Evolutionary conservation across 148 eudicot species (phyloP), one percentile per base, ranked within the genome.

Genomic region (Amaranthus hypochondriacus): DNA sequence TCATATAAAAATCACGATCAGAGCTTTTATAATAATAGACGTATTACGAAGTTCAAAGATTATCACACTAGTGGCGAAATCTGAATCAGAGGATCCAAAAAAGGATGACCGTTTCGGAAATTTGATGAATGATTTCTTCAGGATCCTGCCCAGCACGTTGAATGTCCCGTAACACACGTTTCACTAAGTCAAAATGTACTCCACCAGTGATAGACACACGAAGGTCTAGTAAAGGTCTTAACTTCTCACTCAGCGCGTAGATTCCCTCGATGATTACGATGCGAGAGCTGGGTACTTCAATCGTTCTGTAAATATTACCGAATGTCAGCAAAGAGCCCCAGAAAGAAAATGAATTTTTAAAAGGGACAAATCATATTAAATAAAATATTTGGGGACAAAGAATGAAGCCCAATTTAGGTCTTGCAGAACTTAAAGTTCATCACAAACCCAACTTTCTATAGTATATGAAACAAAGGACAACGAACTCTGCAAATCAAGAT

Each of bases 81-180:
- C 6, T 68, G 50, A 39, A 72, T 61, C 57, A 55, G 50, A 54
- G 52, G 4, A 60, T 62, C 14, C 48, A 69, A 3, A 44, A 72
- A 49, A 71, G 50, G 9, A 56, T 69, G 39, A 94, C 98, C 82
- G 97, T 94, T 86, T 94, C 98, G 69, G 98, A 91, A 4, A 94
- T 94, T 78, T 94, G 98, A 74, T 94, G 98, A 73, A 94, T 94
- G 60, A 94, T 94, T 84, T 94, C 98, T 84, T 94, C 96, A 75
- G 98, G 98, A 82, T 91, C 98, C 80, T 94, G 97, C 58, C 97
- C 98, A 78, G 91, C 97, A 78, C 98, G 97, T 72, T 94, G 97
- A 80, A 91, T 92, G 83, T 94, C 98, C 72, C 97, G 87, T 60
- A 94, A 78, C 77, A 94, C 98, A 76, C 98, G 89, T 83, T 94